phyloP scores from a whole-genome alignment of 441 rosid genomes.

The Erysimum pusillum region DNA sequence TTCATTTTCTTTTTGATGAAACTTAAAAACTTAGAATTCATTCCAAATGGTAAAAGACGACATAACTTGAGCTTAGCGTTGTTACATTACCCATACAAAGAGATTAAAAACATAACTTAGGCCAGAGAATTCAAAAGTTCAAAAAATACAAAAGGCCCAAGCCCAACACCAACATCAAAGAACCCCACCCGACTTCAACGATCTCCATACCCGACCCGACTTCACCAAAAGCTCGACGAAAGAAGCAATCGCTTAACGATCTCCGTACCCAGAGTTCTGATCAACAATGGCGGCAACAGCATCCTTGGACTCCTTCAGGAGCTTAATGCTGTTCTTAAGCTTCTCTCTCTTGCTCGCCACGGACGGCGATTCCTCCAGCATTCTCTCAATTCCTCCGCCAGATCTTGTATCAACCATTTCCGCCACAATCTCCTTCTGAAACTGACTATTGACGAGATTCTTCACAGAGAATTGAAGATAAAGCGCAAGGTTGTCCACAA shows the following conservation, averaged over 20 bases:
- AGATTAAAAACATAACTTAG: neutral
- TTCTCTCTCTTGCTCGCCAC: neutral
- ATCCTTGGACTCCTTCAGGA: neutral
- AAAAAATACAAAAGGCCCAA: too few relatives aligned
- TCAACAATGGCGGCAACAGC: neutral
- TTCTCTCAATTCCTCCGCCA: neutral
- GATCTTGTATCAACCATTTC: neutral
- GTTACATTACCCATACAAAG: neutral
- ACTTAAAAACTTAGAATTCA: neutral
- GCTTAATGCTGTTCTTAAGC: neutral
- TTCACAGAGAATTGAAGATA: neutral
- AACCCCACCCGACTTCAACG: neutral
- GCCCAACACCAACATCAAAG: too few relatives aligned
- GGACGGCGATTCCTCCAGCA: neutral
- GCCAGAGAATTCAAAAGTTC: neutral
- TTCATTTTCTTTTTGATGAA: neutral
- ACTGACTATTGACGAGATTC: neutral
- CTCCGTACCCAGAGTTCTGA: neutral
- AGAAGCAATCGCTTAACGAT: neutral
- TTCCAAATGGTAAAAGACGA: neutral
- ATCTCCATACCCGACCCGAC: too few relatives aligned
- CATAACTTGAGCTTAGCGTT: neutral
- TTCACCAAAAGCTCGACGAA: neutral
- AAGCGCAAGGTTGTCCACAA: slow-evolving; percentile 50
- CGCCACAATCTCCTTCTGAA: neutral